Conservation (phyloP, 116 monocot species). For the Iris pallida region DNA sequence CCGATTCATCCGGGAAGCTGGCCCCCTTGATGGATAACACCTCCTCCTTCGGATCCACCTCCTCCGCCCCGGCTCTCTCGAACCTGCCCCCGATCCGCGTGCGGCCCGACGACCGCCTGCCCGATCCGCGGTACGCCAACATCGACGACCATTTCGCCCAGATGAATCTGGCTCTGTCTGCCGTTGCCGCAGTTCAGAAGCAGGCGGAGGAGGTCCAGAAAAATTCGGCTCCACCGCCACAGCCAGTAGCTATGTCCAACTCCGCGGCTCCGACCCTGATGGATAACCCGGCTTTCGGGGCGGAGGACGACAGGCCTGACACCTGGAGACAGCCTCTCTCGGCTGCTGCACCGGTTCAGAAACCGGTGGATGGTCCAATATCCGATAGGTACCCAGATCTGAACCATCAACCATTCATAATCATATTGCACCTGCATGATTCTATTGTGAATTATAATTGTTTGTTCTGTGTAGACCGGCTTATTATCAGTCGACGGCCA, state of each 20-base stretch:
- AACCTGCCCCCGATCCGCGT: slow-evolving; percentile 76
- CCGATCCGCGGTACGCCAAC: slow-evolving; percentile 20
- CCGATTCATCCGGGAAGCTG: slow-evolving; percentile 39
- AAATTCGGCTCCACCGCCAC: slow-evolving; percentile 18
- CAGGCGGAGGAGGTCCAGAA: slow-evolving; percentile 22
- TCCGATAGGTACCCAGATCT: neutral
- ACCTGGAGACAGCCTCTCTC: neutral
- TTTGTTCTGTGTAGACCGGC: slow-evolving; percentile 17
- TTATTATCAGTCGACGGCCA: slow-evolving; percentile 36
- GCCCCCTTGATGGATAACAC: slow-evolving; percentile 66
- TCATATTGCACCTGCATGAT: neutral
- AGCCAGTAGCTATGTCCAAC: slow-evolving; percentile 9
- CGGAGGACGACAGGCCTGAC: slow-evolving; percentile 70
- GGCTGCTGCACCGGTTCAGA: slow-evolving; percentile 5
- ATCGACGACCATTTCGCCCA: slow-evolving; percentile 71
- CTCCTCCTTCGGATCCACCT: slow-evolving; percentile 71
- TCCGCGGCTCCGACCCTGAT: slow-evolving; percentile 39
- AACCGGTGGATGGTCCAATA: neutral
- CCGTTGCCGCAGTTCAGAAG: slow-evolving; percentile 12
- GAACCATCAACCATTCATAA: no score
- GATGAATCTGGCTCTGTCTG: slow-evolving; percentile 28
- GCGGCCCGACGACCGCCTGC: slow-evolving; percentile 43
- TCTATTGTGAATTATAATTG: neutral
- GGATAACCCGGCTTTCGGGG: slow-evolving; percentile 22
- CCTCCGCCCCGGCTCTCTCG: slow-evolving; percentile 58